These are phyloP conservation scores for Cucumis cinereus DNA, from an alignment of 306 rosid species.

Conservation along the genomic window DNA sequence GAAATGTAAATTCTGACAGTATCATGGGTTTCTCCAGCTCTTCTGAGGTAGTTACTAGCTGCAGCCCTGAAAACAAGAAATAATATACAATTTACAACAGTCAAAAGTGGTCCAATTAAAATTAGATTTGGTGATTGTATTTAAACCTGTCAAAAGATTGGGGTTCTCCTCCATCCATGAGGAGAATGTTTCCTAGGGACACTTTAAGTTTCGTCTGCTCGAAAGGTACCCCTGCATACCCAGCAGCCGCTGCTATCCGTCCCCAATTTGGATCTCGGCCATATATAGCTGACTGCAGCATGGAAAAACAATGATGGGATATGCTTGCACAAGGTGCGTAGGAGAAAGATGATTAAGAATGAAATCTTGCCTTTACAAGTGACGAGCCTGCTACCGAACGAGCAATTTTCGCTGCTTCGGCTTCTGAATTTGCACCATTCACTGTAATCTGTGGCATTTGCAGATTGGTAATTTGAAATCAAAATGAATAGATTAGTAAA, in stretches of 20 bases:
- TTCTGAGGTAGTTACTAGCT: slow-evolving; percentile 66
- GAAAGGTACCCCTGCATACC: slow-evolving; percentile 72
- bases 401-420: slow-evolving; percentile 81
- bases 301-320: slow-evolving; percentile 4
- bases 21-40: slow-evolving; percentile 75
- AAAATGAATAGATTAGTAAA: background rate
- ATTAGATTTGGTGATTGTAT: background rate
- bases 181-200: slow-evolving; percentile 62
- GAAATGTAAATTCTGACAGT: slow-evolving; percentile 60
- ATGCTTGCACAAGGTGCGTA: background rate
- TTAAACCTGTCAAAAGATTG: slow-evolving; percentile 59
- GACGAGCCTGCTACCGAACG: slow-evolving; percentile 87
- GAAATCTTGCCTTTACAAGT: slow-evolving; percentile 57
- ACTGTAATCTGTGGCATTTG: slow-evolving; percentile 43
- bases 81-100: background rate
- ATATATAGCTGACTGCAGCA: slow-evolving; percentile 63
- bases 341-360: background rate
- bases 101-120: background rate
- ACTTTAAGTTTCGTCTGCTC: slow-evolving; percentile 60
- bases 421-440: slow-evolving; percentile 59
- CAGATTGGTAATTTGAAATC: background rate
- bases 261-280: slow-evolving; percentile 99
- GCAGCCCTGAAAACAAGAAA: slow-evolving; percentile 29
- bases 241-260: slow-evolving; percentile 88
- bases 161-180: slow-evolving; percentile 86